Evolutionary conservation across 371 early-diverging fungal species (phyloP), one percentile per base, ranked within the genome.

Genomic region (Gilbertella persicaria): DNA sequence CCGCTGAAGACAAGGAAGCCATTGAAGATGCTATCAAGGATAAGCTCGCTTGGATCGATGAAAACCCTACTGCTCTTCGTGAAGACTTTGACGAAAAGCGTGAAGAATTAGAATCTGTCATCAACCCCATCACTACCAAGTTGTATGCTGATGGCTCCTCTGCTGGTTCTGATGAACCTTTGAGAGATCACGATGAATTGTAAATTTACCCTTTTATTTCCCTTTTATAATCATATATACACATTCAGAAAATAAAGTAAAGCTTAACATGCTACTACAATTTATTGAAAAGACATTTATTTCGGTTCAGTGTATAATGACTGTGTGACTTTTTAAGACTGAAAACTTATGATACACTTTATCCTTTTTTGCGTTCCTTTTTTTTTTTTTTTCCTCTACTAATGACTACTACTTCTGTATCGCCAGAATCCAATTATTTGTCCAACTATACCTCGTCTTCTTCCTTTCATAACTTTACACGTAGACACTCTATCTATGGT

Each of bases 1-100:
- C 93, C 78, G 85, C 88, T 60, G 83, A 84, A 60, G 93, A 89
- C 67, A 87, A 79, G 64, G 93, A 94, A 70, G 85, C 87, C 44
- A 86, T 97, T 68, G 90, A 96, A 75, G 88, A 90, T 71, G 88
- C 94, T 59, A 85, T 95, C 63, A 70, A 88, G 66, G 85, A 91
- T 60, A 86, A 94, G 75, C 82, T 91, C 75, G 90, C 93, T 78
- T 89, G 81, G 70, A 78, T 95, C 45, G 95, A 95, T 30, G 80
- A 83, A 66, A 79, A 67, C 72, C 75, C 76, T 16, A 58, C 71
- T 30, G 89, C 88, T 52, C 69, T 71, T 35, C 86, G 86, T 81
- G 92, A 91, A 53, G 92, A 89, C 62, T 79, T 76, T 67, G 92
- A 91, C 36, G 89, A 88, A 60, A 88, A 88, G 77, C 88, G 88